Percentiles rank a stretch among this genome's conserved stretches.
Conservation (phyloP, 805 yeast species). For the Scheffersomyces ergatensis region DNA sequence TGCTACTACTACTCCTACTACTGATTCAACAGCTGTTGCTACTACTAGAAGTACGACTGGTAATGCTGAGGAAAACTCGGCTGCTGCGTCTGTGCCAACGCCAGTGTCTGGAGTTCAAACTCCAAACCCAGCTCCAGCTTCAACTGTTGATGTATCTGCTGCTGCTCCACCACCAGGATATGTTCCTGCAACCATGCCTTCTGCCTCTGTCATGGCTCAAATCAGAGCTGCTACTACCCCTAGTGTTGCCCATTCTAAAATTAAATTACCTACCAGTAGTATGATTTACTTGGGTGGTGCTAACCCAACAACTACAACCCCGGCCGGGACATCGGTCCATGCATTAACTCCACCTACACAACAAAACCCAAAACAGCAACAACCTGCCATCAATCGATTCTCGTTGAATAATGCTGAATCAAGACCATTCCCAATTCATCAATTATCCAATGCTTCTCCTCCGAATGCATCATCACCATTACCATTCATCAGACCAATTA, state of each 20-base stretch:
- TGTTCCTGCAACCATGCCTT: not conserved
- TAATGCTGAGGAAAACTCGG: not conserved
- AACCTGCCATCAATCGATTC: not conserved
- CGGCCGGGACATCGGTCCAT: constrained; percentile 1
- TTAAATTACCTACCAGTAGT: not conserved
- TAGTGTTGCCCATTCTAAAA: not conserved
- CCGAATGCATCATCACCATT: not conserved
- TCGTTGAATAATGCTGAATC: not conserved
- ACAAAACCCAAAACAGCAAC: too few species aligned
- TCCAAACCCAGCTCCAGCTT: not conserved
- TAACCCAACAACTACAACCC: constrained; percentile 1
- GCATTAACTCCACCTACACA: constrained; percentile 1
- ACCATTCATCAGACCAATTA: constrained; percentile 3
- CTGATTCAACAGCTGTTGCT: not conserved
- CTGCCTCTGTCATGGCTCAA: not conserved
- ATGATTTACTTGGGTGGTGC: not conserved
- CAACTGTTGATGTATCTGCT: too few species aligned
- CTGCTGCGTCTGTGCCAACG: not conserved
- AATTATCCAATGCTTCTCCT: not conserved
- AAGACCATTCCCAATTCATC: not conserved
- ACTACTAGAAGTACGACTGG: not conserved
- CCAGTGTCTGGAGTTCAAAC: not conserved
- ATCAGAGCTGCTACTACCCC: not conserved
- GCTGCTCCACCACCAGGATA: not conserved
- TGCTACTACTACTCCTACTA: not conserved